A percentile compares a stretch with the other conserved stretches of the same genome.
phyloP scores from a whole-genome alignment of 2,329 filamentous ascomycete genomes.

The Penicillium sp. region DNA sequence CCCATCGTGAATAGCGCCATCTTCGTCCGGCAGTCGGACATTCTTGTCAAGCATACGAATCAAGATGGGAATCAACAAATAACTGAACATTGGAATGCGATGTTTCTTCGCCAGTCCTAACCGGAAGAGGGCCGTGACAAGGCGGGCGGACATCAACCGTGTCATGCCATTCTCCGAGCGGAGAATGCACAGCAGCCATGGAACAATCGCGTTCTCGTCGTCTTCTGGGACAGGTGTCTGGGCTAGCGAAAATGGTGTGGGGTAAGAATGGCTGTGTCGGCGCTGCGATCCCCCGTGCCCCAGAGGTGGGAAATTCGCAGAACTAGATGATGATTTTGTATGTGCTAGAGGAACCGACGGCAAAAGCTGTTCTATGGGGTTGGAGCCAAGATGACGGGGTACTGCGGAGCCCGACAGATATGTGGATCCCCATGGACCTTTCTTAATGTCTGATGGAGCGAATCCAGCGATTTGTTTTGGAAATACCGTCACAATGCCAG shows the following conservation, averaged over 20 bases:
- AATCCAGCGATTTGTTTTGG: conserved; percentile 55
- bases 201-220: conserved; percentile 66
- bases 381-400: conserved; percentile 47
- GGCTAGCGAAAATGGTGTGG: conserved; percentile 32
- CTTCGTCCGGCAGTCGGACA: conserved; percentile 38
- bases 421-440: conserved; percentile 52
- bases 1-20: conserved; percentile 39
- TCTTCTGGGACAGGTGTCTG: conserved; percentile 53
- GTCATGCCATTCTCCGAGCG: conserved; percentile 58
- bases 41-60: conserved; percentile 62
- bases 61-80: conserved; percentile 68
- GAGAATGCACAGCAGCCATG: conserved; percentile 67
- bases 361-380: conserved; percentile 64
- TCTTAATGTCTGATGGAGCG: conserved; percentile 48
- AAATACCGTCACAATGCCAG: conserved; percentile 67
- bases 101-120: conserved; percentile 63
- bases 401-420: conserved; percentile 54
- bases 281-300: conserved; percentile 42
- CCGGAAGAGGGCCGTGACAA: conserved; percentile 68
- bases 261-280: conserved; percentile 37
- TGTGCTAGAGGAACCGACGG: conserved; percentile 47
- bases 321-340: conserved; percentile 26
- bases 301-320: conserved; percentile 54
- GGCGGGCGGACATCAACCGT: conserved; percentile 65
- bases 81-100: conserved; percentile 62